Base-by-base conservation (phyloP, 441 rosid species). In the Pelargonium australe region DNA sequence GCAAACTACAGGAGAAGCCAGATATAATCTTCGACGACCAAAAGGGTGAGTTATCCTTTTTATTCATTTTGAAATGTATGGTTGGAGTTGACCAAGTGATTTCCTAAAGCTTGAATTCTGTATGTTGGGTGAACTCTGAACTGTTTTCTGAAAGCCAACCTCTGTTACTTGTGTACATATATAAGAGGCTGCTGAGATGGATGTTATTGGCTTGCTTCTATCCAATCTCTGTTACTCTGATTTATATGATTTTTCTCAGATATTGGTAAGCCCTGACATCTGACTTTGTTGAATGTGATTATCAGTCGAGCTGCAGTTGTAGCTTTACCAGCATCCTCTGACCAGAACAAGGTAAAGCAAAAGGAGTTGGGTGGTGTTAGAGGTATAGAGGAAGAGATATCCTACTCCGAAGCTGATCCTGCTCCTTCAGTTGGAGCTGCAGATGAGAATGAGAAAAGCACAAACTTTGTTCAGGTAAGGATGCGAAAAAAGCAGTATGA, bases 1-100 rank as follows among this genome's bases (percentile, higher is more conserved):
- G 72, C 85, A 68, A 75, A 57, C 78, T 71, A 80, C 80, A 17
- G 87, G 71, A 20, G 85, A 77, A 78, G 74, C 43, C 66, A 83
- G 89, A 73, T 95, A 95, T 73, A 85, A 92, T 79, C 85, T 95
- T 68, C 88, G 98, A 74, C 84, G 86, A 65, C 84, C 86, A 20
- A 85, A 83, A 80, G 79, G 66, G 97, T 92, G 72, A 77, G 82
- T 76, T 73, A 16, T 51, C 64, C 28, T 41, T 63, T 67, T 43
- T 34, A 4, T 57, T 65, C 28, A 17, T 66, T 58, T 51, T 49
- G 51, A 25, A 5, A 69, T 13, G n/a, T 41, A 5, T 70, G 17
- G 16, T 40, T 28, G 57, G 13, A 47, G 47, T 25, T 13, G 13
- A 11, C 23, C n/a, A 47, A 45, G 9, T 57, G 66, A 17, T 2